Evolutionary conservation across 441 rosid species (phyloP).

Genomic region (Macaranga tanarius): DNA sequence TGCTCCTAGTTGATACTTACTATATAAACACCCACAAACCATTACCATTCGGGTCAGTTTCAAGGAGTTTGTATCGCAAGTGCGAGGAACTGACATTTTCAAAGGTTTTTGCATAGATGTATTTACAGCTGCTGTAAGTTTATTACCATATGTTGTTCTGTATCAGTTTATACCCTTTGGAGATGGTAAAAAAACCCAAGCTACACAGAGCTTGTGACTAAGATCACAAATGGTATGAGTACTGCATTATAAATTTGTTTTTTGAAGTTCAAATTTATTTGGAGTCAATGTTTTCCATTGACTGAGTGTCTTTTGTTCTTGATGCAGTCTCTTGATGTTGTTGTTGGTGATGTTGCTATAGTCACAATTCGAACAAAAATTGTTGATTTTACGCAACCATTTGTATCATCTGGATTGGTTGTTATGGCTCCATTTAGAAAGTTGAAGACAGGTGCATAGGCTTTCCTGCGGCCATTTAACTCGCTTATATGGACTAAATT

Average conservation of each 20-base stretch:
- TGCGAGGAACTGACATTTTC: conserved; percentile 53
- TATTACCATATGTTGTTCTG: conserved; percentile 81
- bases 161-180: conserved; percentile 70
- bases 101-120: conserved; percentile 93
- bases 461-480: conserved; percentile 78
- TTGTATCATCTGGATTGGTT: conserved; percentile 77
- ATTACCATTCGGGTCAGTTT: conserved; percentile 63
- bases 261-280: not conserved
- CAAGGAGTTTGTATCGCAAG: conserved; percentile 68
- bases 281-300: conserved; percentile 7
- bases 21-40: too few species aligned
- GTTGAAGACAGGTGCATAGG: conserved; percentile 78
- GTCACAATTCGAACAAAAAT: conserved; percentile 75
- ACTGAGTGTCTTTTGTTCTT: conserved; percentile 28
- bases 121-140: conserved; percentile 66
- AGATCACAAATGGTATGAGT: conserved; percentile 75
- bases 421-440: conserved; percentile 74
- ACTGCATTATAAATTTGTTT: conserved; percentile 12
- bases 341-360: conserved; percentile 83
- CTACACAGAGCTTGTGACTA: conserved; percentile 64
- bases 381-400: conserved; percentile 92
- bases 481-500: conserved; percentile 60
- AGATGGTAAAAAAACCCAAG: conserved; percentile 67
- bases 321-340: conserved; percentile 74
- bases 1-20: too few species aligned